phyloP scores from a whole-genome alignment of 2,329 filamentous ascomycete species.

The Xylariaceae sp. region DNA sequence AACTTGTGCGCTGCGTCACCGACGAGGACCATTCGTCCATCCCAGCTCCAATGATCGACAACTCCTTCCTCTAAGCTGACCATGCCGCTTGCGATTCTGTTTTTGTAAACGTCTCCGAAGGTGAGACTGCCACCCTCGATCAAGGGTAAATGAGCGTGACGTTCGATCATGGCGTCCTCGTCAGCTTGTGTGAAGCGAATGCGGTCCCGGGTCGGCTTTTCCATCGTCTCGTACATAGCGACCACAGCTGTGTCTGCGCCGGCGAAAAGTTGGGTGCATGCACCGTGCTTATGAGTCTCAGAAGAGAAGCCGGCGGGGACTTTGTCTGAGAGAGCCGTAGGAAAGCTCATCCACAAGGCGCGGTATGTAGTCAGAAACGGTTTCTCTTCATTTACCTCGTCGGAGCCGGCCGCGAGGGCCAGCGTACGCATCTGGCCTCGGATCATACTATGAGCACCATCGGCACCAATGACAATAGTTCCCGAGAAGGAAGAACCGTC shows the following conservation, averaged over 20 bases:
- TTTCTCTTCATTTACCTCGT: background rate
- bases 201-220: background rate
- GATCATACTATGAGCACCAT: background rate
- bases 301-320: background rate
- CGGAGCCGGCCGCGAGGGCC: background rate
- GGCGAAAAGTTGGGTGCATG: background rate
- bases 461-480: slow-evolving; percentile 1
- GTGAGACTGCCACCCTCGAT: background rate
- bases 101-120: background rate
- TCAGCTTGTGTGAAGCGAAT: background rate
- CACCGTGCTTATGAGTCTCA: background rate
- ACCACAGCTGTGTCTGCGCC: background rate
- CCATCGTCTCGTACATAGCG: background rate
- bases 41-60: slow-evolving; percentile 3
- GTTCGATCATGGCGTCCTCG: background rate
- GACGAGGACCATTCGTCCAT: slow-evolving; percentile 7
- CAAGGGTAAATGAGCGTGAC: background rate
- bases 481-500: background rate
- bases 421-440: background rate
- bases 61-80: slow-evolving; percentile 7
- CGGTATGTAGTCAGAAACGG: slow-evolving; percentile 1
- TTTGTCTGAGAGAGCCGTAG: background rate
- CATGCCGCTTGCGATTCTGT: background rate
- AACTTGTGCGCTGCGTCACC: slow-evolving; percentile 15
- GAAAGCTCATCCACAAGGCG: background rate